These are phyloP conservation scores for Thamnidium elegans DNA, from an alignment of 192 early-diverging fungal species.

Conservation along the genomic window DNA sequence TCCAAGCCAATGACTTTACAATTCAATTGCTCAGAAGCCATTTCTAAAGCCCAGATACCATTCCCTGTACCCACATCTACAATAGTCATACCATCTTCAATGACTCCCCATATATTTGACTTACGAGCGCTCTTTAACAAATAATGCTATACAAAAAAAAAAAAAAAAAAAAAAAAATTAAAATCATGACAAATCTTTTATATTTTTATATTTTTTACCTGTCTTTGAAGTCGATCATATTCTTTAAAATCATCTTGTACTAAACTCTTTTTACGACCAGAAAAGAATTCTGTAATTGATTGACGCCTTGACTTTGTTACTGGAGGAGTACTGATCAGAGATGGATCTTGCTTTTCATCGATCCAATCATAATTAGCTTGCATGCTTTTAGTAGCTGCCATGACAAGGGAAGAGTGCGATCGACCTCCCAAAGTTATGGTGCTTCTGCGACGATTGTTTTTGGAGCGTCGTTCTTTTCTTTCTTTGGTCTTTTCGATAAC, in stretches of 20 bases:
- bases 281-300: slow-evolving; percentile 18
- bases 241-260: slow-evolving; percentile 28
- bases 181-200: not conserved
- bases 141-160: slow-evolving; percentile 31
- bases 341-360: slow-evolving; percentile 9
- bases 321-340: not conserved
- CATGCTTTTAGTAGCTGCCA: not conserved
- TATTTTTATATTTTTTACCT: slow-evolving; percentile 22
- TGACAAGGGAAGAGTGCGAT: not conserved
- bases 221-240: slow-evolving; percentile 31
- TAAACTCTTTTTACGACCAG: slow-evolving; percentile 11
- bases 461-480: slow-evolving; percentile 11
- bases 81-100: slow-evolving; percentile 11
- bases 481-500: slow-evolving; percentile 25
- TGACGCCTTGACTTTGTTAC: slow-evolving; percentile 11
- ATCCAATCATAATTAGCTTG: slow-evolving; percentile 12
- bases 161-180: slow-evolving; percentile 1
- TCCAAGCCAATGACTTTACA: slow-evolving; percentile 30
- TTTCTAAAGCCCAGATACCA: slow-evolving; percentile 39
- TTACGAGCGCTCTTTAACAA: slow-evolving; percentile 35
- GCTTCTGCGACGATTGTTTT: slow-evolving; percentile 10
- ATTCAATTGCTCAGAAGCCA: slow-evolving; percentile 27
- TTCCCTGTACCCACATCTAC: slow-evolving; percentile 37
- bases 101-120: slow-evolving; percentile 29
- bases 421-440: slow-evolving; percentile 11